Evolutionary conservation across 345 rosid species (phyloP).

Genomic region (Lenwebbia sp.): DNA sequence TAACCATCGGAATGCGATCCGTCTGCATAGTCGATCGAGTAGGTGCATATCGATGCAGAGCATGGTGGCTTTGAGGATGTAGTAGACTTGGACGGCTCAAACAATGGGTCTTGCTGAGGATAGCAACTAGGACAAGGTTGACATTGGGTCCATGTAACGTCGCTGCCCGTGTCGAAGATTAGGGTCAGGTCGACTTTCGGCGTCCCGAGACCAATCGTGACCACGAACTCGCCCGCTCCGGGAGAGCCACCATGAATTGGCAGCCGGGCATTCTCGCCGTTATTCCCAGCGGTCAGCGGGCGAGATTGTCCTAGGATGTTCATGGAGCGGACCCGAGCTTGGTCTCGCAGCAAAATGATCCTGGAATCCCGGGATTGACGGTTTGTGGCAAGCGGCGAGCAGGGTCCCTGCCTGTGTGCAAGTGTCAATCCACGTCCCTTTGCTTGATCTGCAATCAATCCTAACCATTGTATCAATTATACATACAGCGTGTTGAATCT

Average conservation of each 20-base stretch:
- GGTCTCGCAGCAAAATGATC: background rate
- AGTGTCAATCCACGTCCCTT: background rate
- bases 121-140: background rate
- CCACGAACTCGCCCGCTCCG: background rate
- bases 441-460: background rate
- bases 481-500: background rate
- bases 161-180: slow-evolving; percentile 15
- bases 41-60: background rate
- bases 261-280: background rate
- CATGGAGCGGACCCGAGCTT: background rate
- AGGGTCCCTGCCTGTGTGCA: no score
- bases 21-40: background rate
- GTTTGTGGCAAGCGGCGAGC: background rate
- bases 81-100: slow-evolving; percentile 9
- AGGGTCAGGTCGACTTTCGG: background rate
- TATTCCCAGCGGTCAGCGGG: rapidly evolving
- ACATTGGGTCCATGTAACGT: slow-evolving; percentile 10
- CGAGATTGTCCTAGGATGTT: background rate
- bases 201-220: slow-evolving; percentile 9
- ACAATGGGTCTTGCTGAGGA: background rate
- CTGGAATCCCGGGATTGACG: background rate
- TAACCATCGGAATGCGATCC: background rate
- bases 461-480: background rate
- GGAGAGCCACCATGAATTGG: background rate
- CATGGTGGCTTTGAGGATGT: slow-evolving; percentile 3